These are phyloP conservation scores for Clarkia xantiana DNA, from an alignment of 345 rosid species.

Conservation along the genomic window DNA sequence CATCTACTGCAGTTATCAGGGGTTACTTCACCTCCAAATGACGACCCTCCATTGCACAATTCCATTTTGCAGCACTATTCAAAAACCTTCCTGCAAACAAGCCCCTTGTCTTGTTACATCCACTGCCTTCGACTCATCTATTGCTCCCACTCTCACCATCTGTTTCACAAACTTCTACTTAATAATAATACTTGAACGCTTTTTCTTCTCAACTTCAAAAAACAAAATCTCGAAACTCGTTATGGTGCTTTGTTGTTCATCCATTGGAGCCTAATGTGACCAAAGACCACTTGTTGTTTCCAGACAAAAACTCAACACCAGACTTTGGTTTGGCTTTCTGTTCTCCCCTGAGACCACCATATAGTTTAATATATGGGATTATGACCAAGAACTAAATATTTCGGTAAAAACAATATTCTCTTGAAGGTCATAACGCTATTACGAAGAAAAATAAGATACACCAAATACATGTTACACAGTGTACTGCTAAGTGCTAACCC, in stretches of 20 bases:
- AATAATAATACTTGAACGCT: too few species aligned
- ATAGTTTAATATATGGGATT: not conserved
- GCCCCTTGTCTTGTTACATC: conserved; percentile 95
- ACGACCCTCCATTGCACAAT: conserved; percentile 79
- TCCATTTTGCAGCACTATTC: conserved; percentile 88
- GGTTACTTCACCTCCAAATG: conserved; percentile 89
- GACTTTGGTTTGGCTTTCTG: conserved; percentile 38
- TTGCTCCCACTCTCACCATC: conserved; percentile 64
- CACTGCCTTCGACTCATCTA: conserved; percentile 42
- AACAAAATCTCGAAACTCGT: conserved; percentile 39
- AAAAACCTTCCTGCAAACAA: conserved; percentile 80
- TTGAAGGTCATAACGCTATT: not conserved
- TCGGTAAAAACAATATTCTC: too few species aligned
- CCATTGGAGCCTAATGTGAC: conserved; percentile 73
- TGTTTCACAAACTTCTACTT: conserved; percentile 11
- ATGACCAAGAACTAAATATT: too few species aligned
- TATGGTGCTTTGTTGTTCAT: conserved; percentile 80
- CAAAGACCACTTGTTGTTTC: conserved; percentile 73
- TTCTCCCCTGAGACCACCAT: conserved; percentile 41
- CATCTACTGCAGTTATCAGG: conserved; percentile 84
- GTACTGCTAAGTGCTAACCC: not conserved
- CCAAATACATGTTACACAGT: not conserved
- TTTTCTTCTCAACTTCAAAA: too few species aligned
- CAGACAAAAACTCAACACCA: conserved; percentile 62
- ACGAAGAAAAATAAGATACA: not conserved